Evolutionary conservation across 2,329 filamentous ascomycete genomes (phyloP), one percentile per base, ranked within the genome.

Genomic region (Penicillium palitans): DNA sequence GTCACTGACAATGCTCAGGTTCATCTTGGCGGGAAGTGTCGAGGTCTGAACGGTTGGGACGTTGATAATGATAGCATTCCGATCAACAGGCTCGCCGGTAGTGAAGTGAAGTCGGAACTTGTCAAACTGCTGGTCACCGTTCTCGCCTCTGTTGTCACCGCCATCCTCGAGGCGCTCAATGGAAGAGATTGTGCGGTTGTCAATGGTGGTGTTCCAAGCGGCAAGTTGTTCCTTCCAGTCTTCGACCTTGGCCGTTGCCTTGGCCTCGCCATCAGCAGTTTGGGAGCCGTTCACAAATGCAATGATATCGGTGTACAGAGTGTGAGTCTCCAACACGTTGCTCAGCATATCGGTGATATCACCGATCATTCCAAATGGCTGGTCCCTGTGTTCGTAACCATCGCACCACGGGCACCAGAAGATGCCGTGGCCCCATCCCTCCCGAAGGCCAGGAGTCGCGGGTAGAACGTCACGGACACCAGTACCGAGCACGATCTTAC

Each of bases 361-460:
- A 1, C 76, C 80, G 0, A 88, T 68, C 35, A 87, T 75, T 1
- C 84, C 84, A 1, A 87, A 76, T 0, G 78, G 58, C 60, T 87
- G 84, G 66, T 86, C 83, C 0, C 80, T 81, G 68, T 87, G 84
- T 71, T 87, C 85, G 61, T 82, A 78, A 13, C 85, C 85, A 66
- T 87, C 85, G 61, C 85, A 87, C 85, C 85, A 87, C 0, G 84
- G 84, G 55, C 85, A 87, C 83, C 84, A 87, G 72, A 75, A 87
- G 52, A 87, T 80, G 6, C 85, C 85, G 58, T 82, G 78, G 49
- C 83, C 84, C 79, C 82, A 87, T 65, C 79, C 81, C 55, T 85
- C 81, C 8, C 62, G 33, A 0, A 87, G 54, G 0, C 85, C 85
- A 0, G 84, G 84, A 0, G 83, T 86, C 0, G 58, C 24, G 1